phyloP scores from a whole-genome alignment of 164 flowering plant species.

The Hamamelis virginiana region DNA sequence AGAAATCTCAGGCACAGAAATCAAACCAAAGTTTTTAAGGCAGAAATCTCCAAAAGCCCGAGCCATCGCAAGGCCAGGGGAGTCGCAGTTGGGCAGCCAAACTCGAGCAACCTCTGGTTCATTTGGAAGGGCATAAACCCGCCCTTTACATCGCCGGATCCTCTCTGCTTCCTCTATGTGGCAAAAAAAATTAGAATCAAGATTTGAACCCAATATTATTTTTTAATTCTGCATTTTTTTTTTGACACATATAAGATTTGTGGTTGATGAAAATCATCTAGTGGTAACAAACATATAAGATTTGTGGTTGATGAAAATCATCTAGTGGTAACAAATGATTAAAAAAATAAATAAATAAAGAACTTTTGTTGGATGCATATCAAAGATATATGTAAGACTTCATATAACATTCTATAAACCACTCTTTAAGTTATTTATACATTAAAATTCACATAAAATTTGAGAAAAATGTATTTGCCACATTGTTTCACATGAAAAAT shows the following conservation, averaged over 20 bases:
- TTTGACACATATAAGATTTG: not conserved
- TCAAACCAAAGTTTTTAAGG: no score
- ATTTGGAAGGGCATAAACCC: constrained; percentile 22
- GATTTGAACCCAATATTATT: not conserved
- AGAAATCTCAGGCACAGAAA: constrained; percentile 19
- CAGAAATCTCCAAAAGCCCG: constrained; percentile 21
- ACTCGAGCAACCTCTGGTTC: constrained; percentile 25
- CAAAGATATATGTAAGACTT: no score
- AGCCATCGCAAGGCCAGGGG: constrained; percentile 29
- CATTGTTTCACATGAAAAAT: no score
- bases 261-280: not conserved
- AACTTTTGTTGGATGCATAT: no score
- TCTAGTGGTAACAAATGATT: no score
- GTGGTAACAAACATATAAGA: not conserved
- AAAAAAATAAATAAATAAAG: no score
- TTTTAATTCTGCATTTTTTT: not conserved
- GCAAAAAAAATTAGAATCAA: not conserved
- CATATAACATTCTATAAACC: no score
- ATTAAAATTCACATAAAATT: no score
- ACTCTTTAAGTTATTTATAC: no score
- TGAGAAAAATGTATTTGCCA: no score
- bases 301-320: not conserved
- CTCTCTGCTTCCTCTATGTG: constrained; percentile 19
- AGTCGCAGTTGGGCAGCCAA: constrained; percentile 21
- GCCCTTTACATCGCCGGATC: constrained; percentile 19